Evolutionary conservation across 306 rosid genomes (phyloP).

Genomic region (Vachellia collinsii): DNA sequence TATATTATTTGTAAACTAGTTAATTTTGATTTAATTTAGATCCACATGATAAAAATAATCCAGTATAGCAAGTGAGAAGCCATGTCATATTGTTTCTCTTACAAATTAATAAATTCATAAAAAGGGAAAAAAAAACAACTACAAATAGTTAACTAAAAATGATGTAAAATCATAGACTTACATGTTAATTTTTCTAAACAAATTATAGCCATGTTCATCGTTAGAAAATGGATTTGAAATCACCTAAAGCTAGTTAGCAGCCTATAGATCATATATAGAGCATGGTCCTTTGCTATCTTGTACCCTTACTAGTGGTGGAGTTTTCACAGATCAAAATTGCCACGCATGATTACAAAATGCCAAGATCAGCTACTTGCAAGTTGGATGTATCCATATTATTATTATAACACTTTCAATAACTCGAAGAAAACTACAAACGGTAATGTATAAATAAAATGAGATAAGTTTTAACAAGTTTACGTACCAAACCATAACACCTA

Average conservation of each 20-base stretch:
- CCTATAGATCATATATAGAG: not conserved
- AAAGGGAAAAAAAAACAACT: too few relatives aligned
- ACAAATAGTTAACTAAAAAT: too few relatives aligned
- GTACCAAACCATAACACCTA: constrained; percentile 39
- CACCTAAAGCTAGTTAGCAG: not conserved
- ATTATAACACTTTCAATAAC: not conserved
- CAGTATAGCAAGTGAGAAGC: too few relatives aligned
- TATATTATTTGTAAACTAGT: too few relatives aligned
- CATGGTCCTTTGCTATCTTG: not conserved
- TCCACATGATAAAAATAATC: too few relatives aligned
- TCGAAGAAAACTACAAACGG: constrained; percentile 43
- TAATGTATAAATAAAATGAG: constrained; percentile 17
- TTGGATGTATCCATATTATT: constrained; percentile 20
- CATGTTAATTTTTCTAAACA: too few relatives aligned
- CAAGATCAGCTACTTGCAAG: constrained; percentile 45
- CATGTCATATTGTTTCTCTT: too few relatives aligned
- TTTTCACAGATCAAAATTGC: constrained; percentile 27
- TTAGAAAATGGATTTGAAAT: not conserved
- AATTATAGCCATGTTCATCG: too few relatives aligned
- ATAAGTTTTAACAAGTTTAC: constrained; percentile 43
- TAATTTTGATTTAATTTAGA: too few relatives aligned
- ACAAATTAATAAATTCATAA: too few relatives aligned
- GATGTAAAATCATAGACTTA: too few relatives aligned
- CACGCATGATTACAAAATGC: constrained; percentile 10
- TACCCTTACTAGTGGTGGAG: constrained; percentile 14